Conservation (phyloP, 768 basidiomycete species). For the Lactifluus subvellereus region DNA sequence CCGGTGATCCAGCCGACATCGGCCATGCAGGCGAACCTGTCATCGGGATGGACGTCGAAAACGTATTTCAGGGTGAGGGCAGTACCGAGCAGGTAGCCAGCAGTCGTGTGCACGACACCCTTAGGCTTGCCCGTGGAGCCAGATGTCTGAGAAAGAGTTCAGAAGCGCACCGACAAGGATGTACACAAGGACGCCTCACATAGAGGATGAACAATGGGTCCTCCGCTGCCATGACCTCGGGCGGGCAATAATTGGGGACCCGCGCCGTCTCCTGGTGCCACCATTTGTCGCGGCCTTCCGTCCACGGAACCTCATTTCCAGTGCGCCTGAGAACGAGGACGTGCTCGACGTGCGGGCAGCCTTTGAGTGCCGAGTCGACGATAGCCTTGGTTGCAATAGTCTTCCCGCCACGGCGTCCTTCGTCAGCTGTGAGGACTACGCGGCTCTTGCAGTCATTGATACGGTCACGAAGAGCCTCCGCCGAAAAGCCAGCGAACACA, state of each 20-base stretch:
- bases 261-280: constrained; percentile 90
- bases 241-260: constrained; percentile 84
- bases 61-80: constrained; percentile 94
- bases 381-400: constrained; percentile 91
- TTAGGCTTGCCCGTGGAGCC: constrained; percentile 96
- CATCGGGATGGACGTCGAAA: constrained; percentile 95
- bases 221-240: constrained; percentile 83
- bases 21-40: constrained; percentile 96
- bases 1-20: constrained; percentile 99
- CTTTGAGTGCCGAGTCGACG: constrained; percentile 84
- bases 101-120: constrained; percentile 90
- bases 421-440: constrained; percentile 94
- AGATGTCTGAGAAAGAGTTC: constrained; percentile 56
- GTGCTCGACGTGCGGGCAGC: constrained; percentile 81
- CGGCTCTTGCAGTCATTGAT: constrained; percentile 82
- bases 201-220: constrained; percentile 99
- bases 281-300: constrained; percentile 84
- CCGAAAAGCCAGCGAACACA: constrained; percentile 95
- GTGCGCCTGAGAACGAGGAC: constrained; percentile 87
- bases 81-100: constrained; percentile 86
- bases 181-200: constrained; percentile 45
- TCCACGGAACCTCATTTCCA: constrained; percentile 76
- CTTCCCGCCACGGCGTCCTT: constrained; percentile 92
- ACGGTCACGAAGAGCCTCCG: constrained; percentile 91
- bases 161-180: not conserved